Evolutionary conservation across 345 rosid genomes (phyloP).

Genomic region (Salix brachista): DNA sequence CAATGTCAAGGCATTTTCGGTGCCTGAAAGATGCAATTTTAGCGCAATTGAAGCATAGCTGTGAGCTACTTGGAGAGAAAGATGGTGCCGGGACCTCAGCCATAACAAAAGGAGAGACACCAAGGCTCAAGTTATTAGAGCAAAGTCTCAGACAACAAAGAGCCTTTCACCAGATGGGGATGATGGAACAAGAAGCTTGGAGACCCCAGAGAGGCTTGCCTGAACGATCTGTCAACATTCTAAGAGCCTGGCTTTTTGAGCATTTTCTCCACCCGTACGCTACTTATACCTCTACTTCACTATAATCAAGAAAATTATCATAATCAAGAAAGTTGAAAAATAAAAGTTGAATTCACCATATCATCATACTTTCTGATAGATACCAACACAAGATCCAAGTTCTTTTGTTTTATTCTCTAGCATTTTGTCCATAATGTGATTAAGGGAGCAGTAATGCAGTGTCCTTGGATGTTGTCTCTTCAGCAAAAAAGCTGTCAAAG

Average conservation of each 20-base stretch:
- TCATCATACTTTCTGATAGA: slow-evolving; percentile 1
- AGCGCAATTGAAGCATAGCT: slow-evolving; percentile 65
- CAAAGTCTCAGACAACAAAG: slow-evolving; percentile 90
- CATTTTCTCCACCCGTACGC: slow-evolving; percentile 99
- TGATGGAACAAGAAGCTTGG: slow-evolving; percentile 99
- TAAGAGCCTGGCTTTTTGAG: slow-evolving; percentile 97
- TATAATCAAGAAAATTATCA: background rate
- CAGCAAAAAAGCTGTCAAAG: slow-evolving; percentile 57
- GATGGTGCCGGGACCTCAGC: slow-evolving; percentile 65
- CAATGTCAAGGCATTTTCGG: slow-evolving; percentile 95
- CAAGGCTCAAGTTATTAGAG: slow-evolving; percentile 72
- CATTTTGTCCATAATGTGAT: slow-evolving; percentile 16
- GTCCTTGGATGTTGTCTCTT: slow-evolving; percentile 55
- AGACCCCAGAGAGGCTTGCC: slow-evolving; percentile 95
- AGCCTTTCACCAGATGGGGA: slow-evolving; percentile 89
- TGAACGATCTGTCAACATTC: slow-evolving; percentile 88
- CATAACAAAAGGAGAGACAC: slow-evolving; percentile 90
- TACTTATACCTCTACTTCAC: background rate
- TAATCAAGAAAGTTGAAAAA: background rate
- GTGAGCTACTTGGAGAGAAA: slow-evolving; percentile 78
- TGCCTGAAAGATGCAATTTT: slow-evolving; percentile 82
- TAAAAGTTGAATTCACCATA: background rate
- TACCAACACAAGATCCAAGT: slow-evolving; percentile 35
- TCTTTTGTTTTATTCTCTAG: slow-evolving; percentile 23
- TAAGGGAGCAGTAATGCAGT: slow-evolving; percentile 34